These are phyloP conservation scores for Sanghuangporus baumii DNA, from an alignment of 1,284 basidiomycete genomes.

Conservation along the genomic window DNA sequence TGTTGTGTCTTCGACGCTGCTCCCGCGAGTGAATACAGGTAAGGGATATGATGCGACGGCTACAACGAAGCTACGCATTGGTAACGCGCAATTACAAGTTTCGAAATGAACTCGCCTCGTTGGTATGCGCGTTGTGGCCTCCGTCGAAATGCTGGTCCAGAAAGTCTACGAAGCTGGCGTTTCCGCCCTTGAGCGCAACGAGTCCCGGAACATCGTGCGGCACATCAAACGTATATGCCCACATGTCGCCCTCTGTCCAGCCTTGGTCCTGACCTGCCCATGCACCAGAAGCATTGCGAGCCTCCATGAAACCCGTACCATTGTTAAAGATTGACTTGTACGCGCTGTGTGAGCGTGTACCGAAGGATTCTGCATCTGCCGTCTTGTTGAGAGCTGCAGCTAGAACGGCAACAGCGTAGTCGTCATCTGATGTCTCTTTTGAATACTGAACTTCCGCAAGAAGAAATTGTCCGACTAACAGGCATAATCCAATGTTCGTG, in stretches of 20 bases:
- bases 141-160: conserved; percentile 76
- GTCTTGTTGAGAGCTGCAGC: conserved; percentile 48
- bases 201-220: conserved; percentile 66
- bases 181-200: conserved; percentile 61
- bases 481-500: conserved; percentile 73
- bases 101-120: conserved; percentile 48
- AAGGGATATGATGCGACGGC: conserved; percentile 81
- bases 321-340: conserved; percentile 68
- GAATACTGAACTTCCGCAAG: background rate
- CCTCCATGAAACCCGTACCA: conserved; percentile 77
- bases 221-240: conserved; percentile 78
- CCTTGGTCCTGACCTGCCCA: conserved; percentile 70
- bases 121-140: conserved; percentile 78
- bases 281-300: conserved; percentile 58
- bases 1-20: conserved; percentile 66
- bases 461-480: conserved; percentile 39
- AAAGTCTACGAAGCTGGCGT: conserved; percentile 56
- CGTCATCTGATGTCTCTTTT: conserved; percentile 54
- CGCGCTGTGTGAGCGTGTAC: conserved; percentile 47
- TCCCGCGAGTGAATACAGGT: conserved; percentile 69
- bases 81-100: background rate
- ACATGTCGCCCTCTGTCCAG: conserved; percentile 83
- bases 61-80: conserved; percentile 23
- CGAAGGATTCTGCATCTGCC: conserved; percentile 46
- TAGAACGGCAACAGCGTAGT: conserved; percentile 66